Evolutionary conservation across 2,329 filamentous ascomycete species (phyloP).

Genomic region (Gyromitra esculenta): DNA sequence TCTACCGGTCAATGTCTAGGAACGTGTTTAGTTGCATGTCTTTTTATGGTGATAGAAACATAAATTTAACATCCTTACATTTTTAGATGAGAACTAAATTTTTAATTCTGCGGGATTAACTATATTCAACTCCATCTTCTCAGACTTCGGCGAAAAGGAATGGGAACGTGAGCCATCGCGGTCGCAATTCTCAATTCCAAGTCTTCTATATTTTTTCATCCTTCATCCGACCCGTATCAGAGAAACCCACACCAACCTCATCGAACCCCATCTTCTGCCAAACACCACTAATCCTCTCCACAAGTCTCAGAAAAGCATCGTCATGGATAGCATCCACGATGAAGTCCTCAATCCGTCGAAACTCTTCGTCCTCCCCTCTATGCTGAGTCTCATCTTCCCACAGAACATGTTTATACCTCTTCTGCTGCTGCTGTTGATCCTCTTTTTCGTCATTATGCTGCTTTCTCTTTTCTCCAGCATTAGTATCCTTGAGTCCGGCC

Average conservation of each 20-base stretch:
- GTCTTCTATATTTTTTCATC: neutral
- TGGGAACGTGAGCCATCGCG: neutral
- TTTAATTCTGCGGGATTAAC: neutral
- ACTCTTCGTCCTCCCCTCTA: constrained; percentile 60
- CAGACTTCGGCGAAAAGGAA: neutral
- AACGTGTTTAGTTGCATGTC: neutral
- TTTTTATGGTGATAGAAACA: no score
- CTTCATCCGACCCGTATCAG: neutral
- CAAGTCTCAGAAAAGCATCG: constrained; percentile 65
- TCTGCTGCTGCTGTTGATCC: constrained; percentile 25
- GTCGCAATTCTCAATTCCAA: neutral
- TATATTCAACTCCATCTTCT: neutral
- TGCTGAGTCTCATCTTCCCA: neutral
- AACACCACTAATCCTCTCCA: constrained; percentile 64
- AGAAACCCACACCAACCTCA: constrained; percentile 41
- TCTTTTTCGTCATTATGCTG: constrained; percentile 14
- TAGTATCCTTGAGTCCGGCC: neutral
- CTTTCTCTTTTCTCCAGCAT: constrained; percentile 8
- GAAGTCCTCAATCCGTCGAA: constrained; percentile 64
- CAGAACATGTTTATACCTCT: constrained; percentile 23
- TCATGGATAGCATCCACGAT: constrained; percentile 65
- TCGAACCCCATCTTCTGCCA: constrained; percentile 65
- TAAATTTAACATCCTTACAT: no score
- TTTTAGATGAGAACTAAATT: neutral
- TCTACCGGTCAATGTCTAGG: no score